Conservation (phyloP, 2,329 filamentous ascomycete species). For the Zymoseptoria passerinii region DNA sequence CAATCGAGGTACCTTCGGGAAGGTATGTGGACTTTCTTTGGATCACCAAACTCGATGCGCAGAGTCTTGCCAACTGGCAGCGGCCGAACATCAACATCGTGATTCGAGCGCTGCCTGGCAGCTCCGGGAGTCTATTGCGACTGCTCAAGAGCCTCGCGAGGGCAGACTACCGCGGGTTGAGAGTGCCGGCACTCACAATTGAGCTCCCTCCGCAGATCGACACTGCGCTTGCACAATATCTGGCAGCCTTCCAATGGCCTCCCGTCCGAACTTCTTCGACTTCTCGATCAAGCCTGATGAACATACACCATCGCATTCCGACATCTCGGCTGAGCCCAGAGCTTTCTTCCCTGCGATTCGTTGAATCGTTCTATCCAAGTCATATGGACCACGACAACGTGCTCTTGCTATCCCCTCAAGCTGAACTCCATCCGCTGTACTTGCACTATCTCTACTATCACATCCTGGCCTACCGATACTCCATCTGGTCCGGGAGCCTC, state of each 20-base stretch:
- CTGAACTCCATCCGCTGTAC: constrained; percentile 70
- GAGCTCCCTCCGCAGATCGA: constrained; percentile 71
- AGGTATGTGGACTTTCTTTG: constrained; percentile 60
- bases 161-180: constrained; percentile 66
- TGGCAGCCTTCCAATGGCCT: constrained; percentile 62
- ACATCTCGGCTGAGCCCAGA: constrained; percentile 52
- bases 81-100: constrained; percentile 71
- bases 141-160: constrained; percentile 66
- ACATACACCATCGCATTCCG: constrained; percentile 65
- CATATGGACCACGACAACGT: constrained; percentile 60
- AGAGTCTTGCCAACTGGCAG: constrained; percentile 69
- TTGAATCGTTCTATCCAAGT: constrained; percentile 82
- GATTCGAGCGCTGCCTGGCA: constrained; percentile 62
- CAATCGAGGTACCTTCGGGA: constrained; percentile 66
- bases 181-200: constrained; percentile 68
- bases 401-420: constrained; percentile 73
- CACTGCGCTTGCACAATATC: constrained; percentile 51
- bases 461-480: constrained; percentile 70
- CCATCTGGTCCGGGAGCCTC: constrained; percentile 47
- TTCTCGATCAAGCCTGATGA: constrained; percentile 43
- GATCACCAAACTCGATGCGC: constrained; percentile 68
- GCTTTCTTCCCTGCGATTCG: constrained; percentile 63
- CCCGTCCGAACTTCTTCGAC: constrained; percentile 43
- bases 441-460: constrained; percentile 79
- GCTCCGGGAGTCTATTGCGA: constrained; percentile 66